Evolutionary conservation across 23 red algal genomes (phyloP).

Genomic region (Gracilaria caudata): DNA sequence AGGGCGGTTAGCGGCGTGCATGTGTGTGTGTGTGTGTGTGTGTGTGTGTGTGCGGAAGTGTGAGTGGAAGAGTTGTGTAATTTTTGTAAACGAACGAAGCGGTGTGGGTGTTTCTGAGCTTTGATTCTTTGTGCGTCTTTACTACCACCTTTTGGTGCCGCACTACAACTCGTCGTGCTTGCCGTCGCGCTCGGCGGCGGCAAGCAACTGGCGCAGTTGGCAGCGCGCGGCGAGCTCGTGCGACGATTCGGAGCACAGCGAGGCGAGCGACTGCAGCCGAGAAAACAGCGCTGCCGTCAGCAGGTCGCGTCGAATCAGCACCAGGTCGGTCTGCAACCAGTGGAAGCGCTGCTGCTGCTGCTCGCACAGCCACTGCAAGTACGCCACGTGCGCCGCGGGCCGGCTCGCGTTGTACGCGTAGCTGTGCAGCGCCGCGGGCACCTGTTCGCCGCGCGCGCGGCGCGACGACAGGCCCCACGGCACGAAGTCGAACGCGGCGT

Average conservation of each 20-base stretch:
- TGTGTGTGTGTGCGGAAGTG: too few relatives aligned
- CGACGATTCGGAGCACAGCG: background rate
- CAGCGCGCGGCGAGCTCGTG: background rate
- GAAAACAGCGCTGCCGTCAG: background rate
- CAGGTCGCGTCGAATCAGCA: slow-evolving; percentile 25
- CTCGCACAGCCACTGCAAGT: slow-evolving; percentile 47
- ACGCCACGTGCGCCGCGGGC: background rate
- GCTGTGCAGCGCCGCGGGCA: background rate
- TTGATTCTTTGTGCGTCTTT: too few relatives aligned
- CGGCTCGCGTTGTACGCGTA: background rate
- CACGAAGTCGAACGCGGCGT: slow-evolving; percentile 61
- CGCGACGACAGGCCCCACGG: slow-evolving; percentile 40
- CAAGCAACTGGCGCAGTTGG: slow-evolving; percentile 5
- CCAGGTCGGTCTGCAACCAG: slow-evolving; percentile 60
- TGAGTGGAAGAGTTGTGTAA: too few relatives aligned
- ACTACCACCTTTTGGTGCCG: too few relatives aligned
- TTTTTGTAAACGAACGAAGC: too few relatives aligned
- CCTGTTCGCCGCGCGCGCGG: background rate
- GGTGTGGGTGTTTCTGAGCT: too few relatives aligned
- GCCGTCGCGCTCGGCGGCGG: background rate
- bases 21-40: too few relatives aligned
- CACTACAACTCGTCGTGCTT: background rate
- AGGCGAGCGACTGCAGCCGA: background rate
- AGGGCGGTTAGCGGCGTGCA: too few relatives aligned
- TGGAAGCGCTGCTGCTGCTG: background rate